Percentiles rank a stretch among this genome's conserved stretches.
These are phyloP conservation scores for Serendipita sp. DNA, from an alignment of 768 basidiomycete genomes.

Conservation along the genomic window DNA sequence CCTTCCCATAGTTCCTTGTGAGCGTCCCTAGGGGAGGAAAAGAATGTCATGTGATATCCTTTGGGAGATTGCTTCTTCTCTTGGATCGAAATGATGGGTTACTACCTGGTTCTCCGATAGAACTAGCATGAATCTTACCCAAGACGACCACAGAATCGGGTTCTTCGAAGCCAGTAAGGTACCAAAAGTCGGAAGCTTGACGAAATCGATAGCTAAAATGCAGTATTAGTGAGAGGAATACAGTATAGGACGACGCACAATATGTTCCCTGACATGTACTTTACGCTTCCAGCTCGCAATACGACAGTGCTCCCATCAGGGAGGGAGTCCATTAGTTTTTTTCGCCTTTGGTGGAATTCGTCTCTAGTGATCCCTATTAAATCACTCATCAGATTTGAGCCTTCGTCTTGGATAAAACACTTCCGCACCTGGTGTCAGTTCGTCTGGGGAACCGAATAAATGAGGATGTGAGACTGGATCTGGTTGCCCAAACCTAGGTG, in stretches of 20 bases:
- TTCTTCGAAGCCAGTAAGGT: constrained; percentile 91
- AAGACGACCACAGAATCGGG: constrained; percentile 80
- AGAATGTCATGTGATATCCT: constrained; percentile 80
- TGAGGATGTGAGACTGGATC: neutral
- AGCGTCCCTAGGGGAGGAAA: constrained; percentile 52
- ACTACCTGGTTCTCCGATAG: no score
- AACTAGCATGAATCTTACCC: constrained; percentile 26
- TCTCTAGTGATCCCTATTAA: constrained; percentile 45
- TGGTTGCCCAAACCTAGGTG: neutral
- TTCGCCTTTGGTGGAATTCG: constrained; percentile 65
- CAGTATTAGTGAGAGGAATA: constrained; percentile 9
- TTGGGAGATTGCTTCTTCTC: constrained; percentile 54
- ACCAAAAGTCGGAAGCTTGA: constrained; percentile 86
- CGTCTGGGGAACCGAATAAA: neutral
- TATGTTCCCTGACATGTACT: constrained; percentile 65
- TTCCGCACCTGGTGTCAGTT: neutral
- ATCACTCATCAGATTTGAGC: neutral
- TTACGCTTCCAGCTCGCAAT: constrained; percentile 59
- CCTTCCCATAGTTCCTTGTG: constrained; percentile 86
- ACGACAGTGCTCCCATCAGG: constrained; percentile 63
- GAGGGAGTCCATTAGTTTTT: constrained; percentile 52
- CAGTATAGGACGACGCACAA: constrained; percentile 38
- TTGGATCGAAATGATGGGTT: constrained; percentile 16
- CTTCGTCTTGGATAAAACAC: neutral
- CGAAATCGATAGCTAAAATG: constrained; percentile 76